Conservation (phyloP, 1,284 basidiomycete genomes). For the Trichosporon coremiiforme region DNA sequence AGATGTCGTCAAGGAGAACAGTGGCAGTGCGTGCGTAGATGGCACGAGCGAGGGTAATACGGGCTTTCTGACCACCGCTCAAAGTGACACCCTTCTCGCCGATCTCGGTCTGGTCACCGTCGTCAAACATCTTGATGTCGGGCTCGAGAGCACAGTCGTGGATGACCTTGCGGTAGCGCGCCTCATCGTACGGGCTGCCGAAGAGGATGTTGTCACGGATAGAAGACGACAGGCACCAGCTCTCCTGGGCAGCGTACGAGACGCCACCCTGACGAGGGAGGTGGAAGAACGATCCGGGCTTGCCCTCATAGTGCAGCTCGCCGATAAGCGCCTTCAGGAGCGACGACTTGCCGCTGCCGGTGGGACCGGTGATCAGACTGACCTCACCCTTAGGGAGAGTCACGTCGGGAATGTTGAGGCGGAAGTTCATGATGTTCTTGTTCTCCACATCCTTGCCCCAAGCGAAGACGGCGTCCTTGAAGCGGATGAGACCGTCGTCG, state of each 20-base stretch:
- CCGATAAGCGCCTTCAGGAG: conserved; percentile 61
- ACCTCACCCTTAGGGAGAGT: conserved; percentile 63
- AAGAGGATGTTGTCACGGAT: conserved; percentile 65
- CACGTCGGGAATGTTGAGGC: conserved; percentile 61
- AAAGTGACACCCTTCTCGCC: conserved; percentile 57
- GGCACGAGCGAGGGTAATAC: conserved; percentile 72
- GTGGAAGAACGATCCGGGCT: conserved; percentile 65
- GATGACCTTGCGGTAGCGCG: conserved; percentile 63
- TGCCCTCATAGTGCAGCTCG: conserved; percentile 58
- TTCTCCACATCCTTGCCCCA: conserved; percentile 45
- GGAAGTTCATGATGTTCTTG: conserved; percentile 55
- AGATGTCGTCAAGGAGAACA: conserved; percentile 61
- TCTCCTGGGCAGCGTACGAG: conserved; percentile 74
- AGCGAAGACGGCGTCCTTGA: conserved; percentile 49
- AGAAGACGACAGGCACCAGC: conserved; percentile 63
- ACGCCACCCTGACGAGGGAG: conserved; percentile 69
- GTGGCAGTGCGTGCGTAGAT: conserved; percentile 67
- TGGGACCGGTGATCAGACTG: conserved; percentile 67
- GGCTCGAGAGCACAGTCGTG: conserved; percentile 66
- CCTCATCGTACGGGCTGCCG: conserved; percentile 60
- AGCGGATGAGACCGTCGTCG: conserved; percentile 44
- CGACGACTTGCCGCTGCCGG: conserved; percentile 55
- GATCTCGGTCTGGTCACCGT: conserved; percentile 70
- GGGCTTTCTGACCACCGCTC: conserved; percentile 70
- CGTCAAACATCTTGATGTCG: conserved; percentile 68